Base-by-base conservation (phyloP, 129 eudicot species). In the Saposhnikovia divaricata region DNA sequence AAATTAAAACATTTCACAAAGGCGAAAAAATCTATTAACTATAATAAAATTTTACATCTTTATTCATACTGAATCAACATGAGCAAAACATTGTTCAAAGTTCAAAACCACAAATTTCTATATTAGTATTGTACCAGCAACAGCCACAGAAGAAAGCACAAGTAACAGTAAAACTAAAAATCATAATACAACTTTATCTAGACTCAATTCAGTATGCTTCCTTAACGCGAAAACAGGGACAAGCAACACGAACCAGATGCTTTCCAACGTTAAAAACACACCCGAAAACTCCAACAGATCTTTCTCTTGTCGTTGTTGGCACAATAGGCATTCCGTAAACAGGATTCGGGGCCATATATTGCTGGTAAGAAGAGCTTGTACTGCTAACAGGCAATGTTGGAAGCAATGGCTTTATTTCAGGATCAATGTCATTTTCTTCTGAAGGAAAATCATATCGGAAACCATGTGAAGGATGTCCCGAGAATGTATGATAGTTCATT, bases 191-290 rank as follows among this genome's bases (percentile, higher is more conserved):
- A 68, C 21, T 68, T 31, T 0, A 27, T 15, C 69, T 2, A n/a
- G 66, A 25, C 14, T 34, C n/a, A 34, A 34, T 18, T 51, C 19
- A 75, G 34, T 44, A 46, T 6, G 39, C 80, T 48, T 76, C 86
- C 43, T 72, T 61, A 25, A 88, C 63, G 48, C 80, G 87, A 76
- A 88, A 88, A 77, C 91, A 88, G 39, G 91, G 85, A 31, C 79
- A 85, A 61, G 83, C 82, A 77, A 86, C 81, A 12, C 87, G 80
- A 61, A 85, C 65, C 79, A 85, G 50, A 70, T 80, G 80, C 37
- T 13, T 34, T 2, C 42, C 73, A 68, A 68, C 73, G 73, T 68
- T 16, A n/a, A 87, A 10, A 16, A 75, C 88, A 68, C 86, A 83
- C 18, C 91, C 87, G n/a, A 87, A 80, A 77, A 75, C 77, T 18